Evolutionary conservation across 176 grass and related monocot species (phyloP), one percentile per base, ranked within the genome.

Genomic region (Neostapfia colusana): DNA sequence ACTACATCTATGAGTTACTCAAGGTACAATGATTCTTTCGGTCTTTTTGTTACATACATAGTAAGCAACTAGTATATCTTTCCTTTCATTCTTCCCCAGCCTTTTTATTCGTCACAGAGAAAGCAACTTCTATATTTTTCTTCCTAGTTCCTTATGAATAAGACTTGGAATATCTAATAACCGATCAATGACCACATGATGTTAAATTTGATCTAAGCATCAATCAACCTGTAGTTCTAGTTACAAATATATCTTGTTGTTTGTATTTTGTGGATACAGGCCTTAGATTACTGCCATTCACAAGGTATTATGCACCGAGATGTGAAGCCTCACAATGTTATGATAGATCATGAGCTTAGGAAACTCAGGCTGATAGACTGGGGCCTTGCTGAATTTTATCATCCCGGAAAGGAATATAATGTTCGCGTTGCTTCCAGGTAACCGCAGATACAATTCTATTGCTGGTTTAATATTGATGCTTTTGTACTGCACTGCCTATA

Each of bases 1-100:
- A 94, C 68, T 98, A 98, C 71, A 90, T 98, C 36, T 98, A 92
- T 1, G 95, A 98, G 74, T 81, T 98, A 84, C 95, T 98, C 34
- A 98, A 98, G 95, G 95, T 94, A 48, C 46, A n/a, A n/a, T n/a
- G n/a, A 23, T 4, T 49, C 46, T 12, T 68, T 77, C 14, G 49
- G n/a, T n/a, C 13, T 38, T 72, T 81, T 27, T 63, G 59, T 65
- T 86, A 27, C 26, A 8, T 49, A 14, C 9, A 17, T 63, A 82
- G 23, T 13, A 25, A 9, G 20, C 8, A 31, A 25, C 51, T 66
- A 49, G 8, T 38, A 40, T 57, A 57, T 66, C n/a, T 41, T 21
- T 64, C 10, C 16, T 36, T 12, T 63, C 18, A 8, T 40, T 56
- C 16, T 62, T 77, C 54, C 18, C 21, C 31, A 62, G 26, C 39